Percentiles rank a stretch among this genome's conserved stretches.
Evolutionary conservation across 2,329 filamentous ascomycete species (phyloP).

Genomic region (Trichoderma sp.): DNA sequence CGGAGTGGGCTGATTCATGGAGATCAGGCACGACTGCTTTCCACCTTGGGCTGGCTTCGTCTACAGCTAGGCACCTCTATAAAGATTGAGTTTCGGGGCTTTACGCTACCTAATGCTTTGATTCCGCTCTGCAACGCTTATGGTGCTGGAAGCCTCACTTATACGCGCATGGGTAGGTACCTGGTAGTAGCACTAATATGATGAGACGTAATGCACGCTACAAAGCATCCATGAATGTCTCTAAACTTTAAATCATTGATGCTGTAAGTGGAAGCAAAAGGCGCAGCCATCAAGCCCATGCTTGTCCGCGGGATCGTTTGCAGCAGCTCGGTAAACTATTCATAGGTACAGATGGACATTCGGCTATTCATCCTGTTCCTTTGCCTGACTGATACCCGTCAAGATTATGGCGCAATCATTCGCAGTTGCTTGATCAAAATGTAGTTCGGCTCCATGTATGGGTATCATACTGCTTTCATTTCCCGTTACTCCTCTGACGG

Average conservation of each 20-base stretch:
- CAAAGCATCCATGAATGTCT: not conserved
- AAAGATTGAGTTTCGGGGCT: not conserved
- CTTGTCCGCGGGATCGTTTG: not conserved
- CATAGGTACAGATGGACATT: not conserved
- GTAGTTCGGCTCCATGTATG: constrained; percentile 7
- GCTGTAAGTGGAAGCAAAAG: not conserved
- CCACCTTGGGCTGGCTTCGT: constrained; percentile 4
- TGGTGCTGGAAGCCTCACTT: not conserved
- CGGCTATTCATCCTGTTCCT: not conserved
- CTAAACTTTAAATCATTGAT: not conserved
- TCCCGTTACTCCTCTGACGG: not conserved
- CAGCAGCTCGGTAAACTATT: not conserved
- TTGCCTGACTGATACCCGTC: not conserved
- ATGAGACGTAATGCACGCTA: not conserved
- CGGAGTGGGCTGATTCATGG: constrained; percentile 21
- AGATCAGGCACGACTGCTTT: constrained; percentile 25
- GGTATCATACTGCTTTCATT: constrained; percentile 11
- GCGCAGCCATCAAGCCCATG: not conserved
- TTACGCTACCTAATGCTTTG: not conserved
- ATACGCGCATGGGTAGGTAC: not conserved
- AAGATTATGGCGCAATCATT: not conserved
- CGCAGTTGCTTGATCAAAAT: not conserved
- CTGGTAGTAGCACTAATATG: too few species aligned
- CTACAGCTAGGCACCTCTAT: not conserved
- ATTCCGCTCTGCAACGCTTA: not conserved